Conservation (phyloP, 306 rosid species). For the Citrullus colocynthis region DNA sequence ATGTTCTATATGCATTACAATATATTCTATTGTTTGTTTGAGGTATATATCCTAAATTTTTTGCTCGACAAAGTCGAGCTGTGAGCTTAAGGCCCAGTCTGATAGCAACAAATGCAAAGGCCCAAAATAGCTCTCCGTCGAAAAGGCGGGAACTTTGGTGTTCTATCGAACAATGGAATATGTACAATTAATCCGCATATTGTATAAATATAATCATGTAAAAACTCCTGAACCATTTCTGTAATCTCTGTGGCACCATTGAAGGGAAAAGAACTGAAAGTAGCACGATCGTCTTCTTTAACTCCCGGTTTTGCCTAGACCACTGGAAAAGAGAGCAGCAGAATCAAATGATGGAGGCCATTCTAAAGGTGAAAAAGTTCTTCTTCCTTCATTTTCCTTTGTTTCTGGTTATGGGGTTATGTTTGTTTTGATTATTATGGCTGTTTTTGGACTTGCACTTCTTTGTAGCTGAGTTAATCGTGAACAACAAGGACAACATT, state of each 20-base stretch:
- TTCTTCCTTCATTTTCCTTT: neutral
- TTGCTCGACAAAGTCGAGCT: too few species aligned
- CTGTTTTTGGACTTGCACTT: neutral
- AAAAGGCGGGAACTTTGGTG: constrained; percentile 6
- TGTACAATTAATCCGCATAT: too few species aligned
- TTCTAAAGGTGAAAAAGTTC: neutral
- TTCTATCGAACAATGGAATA: neutral
- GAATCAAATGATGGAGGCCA: neutral
- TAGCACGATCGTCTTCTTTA: neutral
- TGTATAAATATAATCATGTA: too few species aligned
- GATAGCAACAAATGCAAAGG: neutral
- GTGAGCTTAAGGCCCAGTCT: neutral
- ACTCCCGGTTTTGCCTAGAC: neutral
- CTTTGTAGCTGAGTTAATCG: neutral
- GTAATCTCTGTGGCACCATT: neutral
- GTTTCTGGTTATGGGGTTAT: neutral
- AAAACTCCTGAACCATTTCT: neutral
- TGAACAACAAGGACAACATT: neutral
- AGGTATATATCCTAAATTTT: too few species aligned
- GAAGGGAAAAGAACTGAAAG: neutral
- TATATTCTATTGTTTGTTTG: too few species aligned
- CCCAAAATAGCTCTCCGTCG: neutral
- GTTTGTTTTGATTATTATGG: neutral
- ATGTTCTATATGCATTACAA: too few species aligned
- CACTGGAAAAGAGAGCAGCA: neutral